Base-by-base conservation (phyloP, 345 rosid species). In the Lumnitzera littorea region DNA sequence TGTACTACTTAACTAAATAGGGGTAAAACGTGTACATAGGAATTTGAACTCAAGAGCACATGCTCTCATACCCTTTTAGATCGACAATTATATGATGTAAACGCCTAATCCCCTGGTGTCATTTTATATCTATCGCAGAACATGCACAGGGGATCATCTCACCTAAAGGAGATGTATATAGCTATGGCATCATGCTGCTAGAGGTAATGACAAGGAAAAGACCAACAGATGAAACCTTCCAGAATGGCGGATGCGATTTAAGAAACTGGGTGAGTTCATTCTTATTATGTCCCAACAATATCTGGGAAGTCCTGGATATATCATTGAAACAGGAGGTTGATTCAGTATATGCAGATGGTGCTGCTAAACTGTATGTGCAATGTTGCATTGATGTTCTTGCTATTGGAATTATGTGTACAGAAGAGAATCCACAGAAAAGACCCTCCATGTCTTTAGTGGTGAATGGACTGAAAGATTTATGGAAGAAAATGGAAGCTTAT, bases 141-240 rank as follows among this genome's bases (percentile, higher is more conserved):
- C 63, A 57, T 23, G 73, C 60, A 13, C 14, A 16, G 47, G 59
- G 64, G 15, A 50, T 46, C 16, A 48, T 64, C 48, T 57, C 64
- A 15, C 20, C 50, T 11, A 58, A 17, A 16, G 73, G 73, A 11
- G 73, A 63, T 23, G 52, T 62, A 4, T 58, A 62, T 16, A 62
- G 72, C 49, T 69, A 24, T 36, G 72, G 67, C 13, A 31, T 69
- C 29, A 41, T 69, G 50, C 54, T 58, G 24, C 58, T 69, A 2
- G 72, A 63, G 56, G 24, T 58, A 16, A 31, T 69, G n/a, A 69
- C 50, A 0, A 23, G 60, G 29, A 63, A 58, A 55, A 58, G 53
- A 6, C 73, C 68, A 3, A 69, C 60, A 2, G n/a, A 25, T 10
- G 60, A 47, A 41, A 58, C 47, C 25, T 63, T 69, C 46, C 20